Percentiles rank a stretch among this genome's conserved stretches.
phyloP scores from a whole-genome alignment of 2,329 filamentous ascomycete genomes.

The Colletotrichum orchidophilum region DNA sequence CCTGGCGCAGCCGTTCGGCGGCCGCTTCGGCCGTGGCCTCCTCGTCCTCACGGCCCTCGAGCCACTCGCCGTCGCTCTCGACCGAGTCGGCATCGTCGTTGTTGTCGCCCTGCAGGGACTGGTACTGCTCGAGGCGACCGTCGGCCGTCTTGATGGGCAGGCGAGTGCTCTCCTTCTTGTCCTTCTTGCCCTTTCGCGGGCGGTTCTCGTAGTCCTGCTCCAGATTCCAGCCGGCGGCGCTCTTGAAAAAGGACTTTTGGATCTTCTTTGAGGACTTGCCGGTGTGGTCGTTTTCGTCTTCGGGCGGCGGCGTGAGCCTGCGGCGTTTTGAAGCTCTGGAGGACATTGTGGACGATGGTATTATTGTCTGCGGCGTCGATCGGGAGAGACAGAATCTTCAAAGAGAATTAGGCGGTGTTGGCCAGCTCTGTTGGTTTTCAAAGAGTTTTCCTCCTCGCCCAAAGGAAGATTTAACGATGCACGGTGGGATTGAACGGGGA shows the following conservation, averaged over 20 bases:
- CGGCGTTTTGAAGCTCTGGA: conserved; percentile 64
- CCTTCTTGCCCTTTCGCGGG: conserved; percentile 79
- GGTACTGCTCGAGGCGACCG: conserved; percentile 72
- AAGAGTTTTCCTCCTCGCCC: not conserved
- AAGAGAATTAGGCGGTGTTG: not conserved
- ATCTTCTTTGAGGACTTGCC: conserved; percentile 47
- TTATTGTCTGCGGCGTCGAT: not conserved
- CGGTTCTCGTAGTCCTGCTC: conserved; percentile 91
- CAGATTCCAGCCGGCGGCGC: conserved; percentile 85
- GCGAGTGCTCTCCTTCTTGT: conserved; percentile 74
- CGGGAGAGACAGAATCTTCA: not conserved
- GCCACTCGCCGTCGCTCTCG: conserved; percentile 70
- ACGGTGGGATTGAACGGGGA: conserved; percentile 5
- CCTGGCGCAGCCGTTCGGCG: conserved; percentile 50
- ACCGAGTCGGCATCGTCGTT: conserved; percentile 68
- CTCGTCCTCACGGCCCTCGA: conserved; percentile 68
- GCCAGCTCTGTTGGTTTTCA: not conserved
- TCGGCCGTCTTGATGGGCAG: conserved; percentile 89
- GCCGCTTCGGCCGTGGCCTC: conserved; percentile 59
- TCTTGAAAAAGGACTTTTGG: conserved; percentile 75
- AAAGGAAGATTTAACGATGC: conserved; percentile 29
- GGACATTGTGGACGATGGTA: conserved; percentile 49
- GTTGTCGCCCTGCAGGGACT: conserved; percentile 61
- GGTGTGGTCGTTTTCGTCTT: conserved; percentile 50
- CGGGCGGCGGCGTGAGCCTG: conserved; percentile 64